Evolutionary conservation across 352 stramenopile species (phyloP).

Genomic region (Phytophthora brassicae): DNA sequence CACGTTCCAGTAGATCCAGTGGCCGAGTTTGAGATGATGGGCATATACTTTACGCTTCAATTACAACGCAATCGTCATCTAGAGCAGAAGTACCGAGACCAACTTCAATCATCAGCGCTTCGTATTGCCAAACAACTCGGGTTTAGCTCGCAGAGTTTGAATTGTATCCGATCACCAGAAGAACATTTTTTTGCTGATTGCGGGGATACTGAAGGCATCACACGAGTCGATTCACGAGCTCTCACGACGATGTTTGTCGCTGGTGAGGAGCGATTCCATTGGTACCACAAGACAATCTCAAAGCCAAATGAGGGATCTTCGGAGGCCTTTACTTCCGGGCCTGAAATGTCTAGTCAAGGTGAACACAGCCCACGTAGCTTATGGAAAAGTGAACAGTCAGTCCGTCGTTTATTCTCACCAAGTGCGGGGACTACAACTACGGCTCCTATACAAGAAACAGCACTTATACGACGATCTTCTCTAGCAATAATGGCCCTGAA

Average conservation of each 20-base stretch:
- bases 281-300: slow-evolving; percentile 45
- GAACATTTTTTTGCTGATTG: slow-evolving; percentile 51
- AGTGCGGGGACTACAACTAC: neutral
- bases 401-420: slow-evolving; percentile 9
- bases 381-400: slow-evolving; percentile 12
- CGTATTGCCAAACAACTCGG: slow-evolving; percentile 39
- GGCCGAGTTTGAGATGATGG: slow-evolving; percentile 44
- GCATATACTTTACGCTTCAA: slow-evolving; percentile 44
- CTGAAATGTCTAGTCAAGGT: neutral
- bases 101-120: slow-evolving; percentile 25
- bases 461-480: slow-evolving; percentile 24
- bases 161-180: slow-evolving; percentile 22
- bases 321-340: neutral
- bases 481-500: slow-evolving; percentile 30
- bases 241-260: slow-evolving; percentile 44
- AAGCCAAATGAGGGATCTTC: slow-evolving; percentile 26
- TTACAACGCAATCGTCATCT: slow-evolving; percentile 40
- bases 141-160: slow-evolving; percentile 33
- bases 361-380: slow-evolving; percentile 7
- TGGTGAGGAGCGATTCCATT: slow-evolving; percentile 66
- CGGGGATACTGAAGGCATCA: slow-evolving; percentile 44
- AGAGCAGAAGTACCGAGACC: slow-evolving; percentile 6
- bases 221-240: slow-evolving; percentile 27
- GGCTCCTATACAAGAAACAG: slow-evolving; percentile 13
- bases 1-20: slow-evolving; percentile 16